phyloP scores from a whole-genome alignment of 805 yeast genomes.

The Saturnispora quitensis region DNA sequence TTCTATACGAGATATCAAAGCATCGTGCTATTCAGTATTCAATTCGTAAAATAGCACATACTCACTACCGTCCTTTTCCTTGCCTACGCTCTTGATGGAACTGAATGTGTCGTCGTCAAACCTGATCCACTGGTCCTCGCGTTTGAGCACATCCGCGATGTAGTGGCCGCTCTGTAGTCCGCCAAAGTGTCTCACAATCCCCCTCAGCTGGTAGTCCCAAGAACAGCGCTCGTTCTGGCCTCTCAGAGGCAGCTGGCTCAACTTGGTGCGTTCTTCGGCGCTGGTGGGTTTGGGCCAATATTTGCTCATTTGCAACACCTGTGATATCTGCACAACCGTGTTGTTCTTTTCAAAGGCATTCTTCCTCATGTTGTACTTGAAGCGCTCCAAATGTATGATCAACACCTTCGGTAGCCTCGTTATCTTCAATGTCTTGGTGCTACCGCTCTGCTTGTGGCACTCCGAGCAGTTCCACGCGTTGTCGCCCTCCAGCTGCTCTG shows the following conservation, averaged over 20 bases:
- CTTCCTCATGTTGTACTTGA: constrained; percentile 34
- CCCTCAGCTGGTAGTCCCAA: constrained; percentile 65
- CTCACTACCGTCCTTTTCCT: constrained; percentile 11
- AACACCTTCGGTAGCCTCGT: constrained; percentile 72
- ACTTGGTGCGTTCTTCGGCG: constrained; percentile 34
- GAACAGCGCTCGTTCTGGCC: constrained; percentile 62
- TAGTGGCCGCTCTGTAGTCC: constrained; percentile 82
- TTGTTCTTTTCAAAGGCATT: constrained; percentile 46
- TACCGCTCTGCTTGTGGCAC: constrained; percentile 54
- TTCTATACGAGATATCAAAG: not conserved
- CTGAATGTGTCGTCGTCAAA: constrained; percentile 11
- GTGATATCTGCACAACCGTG: constrained; percentile 60
- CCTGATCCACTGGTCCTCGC: constrained; percentile 5
- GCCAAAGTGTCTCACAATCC: constrained; percentile 80
- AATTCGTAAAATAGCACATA: constrained; percentile 10
- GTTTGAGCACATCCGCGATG: constrained; percentile 21
- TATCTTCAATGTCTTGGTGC: constrained; percentile 62
- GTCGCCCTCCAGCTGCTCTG: constrained; percentile 66
- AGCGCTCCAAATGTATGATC: constrained; percentile 80
- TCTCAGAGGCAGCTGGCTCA: constrained; percentile 47
- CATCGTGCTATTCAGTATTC: not conserved
- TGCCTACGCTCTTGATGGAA: not conserved
- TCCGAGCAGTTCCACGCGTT: constrained; percentile 79
- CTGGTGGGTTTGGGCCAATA: constrained; percentile 57
- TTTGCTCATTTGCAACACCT: constrained; percentile 42